Evolutionary conservation across 495 filamentous ascomycete genomes (phyloP), one percentile per base, ranked within the genome.

Genomic region (Pyronema domesticum): DNA sequence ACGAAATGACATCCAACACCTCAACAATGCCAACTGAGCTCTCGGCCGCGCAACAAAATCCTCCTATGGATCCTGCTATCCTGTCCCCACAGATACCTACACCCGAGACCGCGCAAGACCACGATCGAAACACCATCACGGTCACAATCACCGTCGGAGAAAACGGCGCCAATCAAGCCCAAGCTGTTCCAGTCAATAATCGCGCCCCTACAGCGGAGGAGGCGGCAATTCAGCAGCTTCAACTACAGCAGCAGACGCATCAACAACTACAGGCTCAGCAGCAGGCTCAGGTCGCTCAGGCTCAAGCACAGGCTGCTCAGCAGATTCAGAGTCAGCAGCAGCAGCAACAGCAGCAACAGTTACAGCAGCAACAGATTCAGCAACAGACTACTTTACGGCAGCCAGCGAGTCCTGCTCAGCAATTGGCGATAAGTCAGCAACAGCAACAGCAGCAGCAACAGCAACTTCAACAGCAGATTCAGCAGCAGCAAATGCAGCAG

Each of bases 1-100:
- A 30, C 23, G 5, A 30, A 30, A 30, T 30, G 23, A 30, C 23
- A 67, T 70, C 70, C 33, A 68, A 67, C 48, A 70, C 71, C n/a
- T n/a, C n/a, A 56, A 74, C 61, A 55, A 70, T 70, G 9, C 70
- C 68, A 35, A 71, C 60, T 67, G 74, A 70, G 17, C 59, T 60
- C 53, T 64, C 61, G 57, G 73, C 68, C 11, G 23, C 23, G 23
- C 48, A 51, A 71, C 66, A 53, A 73, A 69, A 60, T 64, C 61
- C 30, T 60, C 55, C n/a, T 70, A 67, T 33, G 70, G 66, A 58
- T 72, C 59, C 67, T 69, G 71, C 10, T 65, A 73, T 14, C 68
- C 69, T 23, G 60, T 67, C 1, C 64, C 65, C 13, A 65, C 71
- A 15, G 68, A 53, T 3, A 51, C 63, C 9, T 39, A 53, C 33